Evolutionary conservation across 345 rosid genomes (phyloP), one percentile per base, ranked within the genome.

Genomic region (Citrus sp.): DNA sequence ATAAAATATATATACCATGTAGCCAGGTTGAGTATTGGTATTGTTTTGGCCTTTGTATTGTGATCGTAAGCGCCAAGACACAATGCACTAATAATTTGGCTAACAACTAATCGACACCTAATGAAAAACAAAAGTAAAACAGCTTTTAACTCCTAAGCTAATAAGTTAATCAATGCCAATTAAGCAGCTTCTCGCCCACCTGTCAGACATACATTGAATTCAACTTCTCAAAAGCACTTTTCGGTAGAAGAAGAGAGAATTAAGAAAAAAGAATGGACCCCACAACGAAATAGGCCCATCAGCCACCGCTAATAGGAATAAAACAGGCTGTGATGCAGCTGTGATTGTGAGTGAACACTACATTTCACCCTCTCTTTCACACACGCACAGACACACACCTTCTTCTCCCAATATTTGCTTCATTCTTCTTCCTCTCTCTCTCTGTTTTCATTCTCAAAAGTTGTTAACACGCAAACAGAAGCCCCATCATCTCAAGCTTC

Each of bases 291-390:
- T 21, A 28, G 7, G 3, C 75, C 34, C 2, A 5, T 25, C 70
- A 27, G 58, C 54, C 14, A 56, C 35, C 56, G 6, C 3, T 4
- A 27, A 40, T 67, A n/a, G 67, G 87, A 86, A 84, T 81, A 85
- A 85, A 87, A 81, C 93, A 88, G 91, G 55, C 87, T 86, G 92
- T 84, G 86, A 40, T 58, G 55, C 82, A 85, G 89, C 88, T 86
- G 92, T 82, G 86, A 12, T 3, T 46, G 5, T 1, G 5, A 46
- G 51, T 46, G 51, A 74, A 72, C 92, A 77, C 83, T 62, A 60
- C 83, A 55, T 82, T 74, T 81, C 81, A 78, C 85, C 83, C 79
- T 70, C 73, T 38, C 77, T 21, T 81, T 16, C 51, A 6, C 37
- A 34, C 37, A 0, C 46, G 3, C 19, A 14, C 61, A n/a, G n/a